These are phyloP conservation scores for Didymella exigua DNA, from an alignment of 2,329 filamentous ascomycete genomes.

Conservation along the genomic window DNA sequence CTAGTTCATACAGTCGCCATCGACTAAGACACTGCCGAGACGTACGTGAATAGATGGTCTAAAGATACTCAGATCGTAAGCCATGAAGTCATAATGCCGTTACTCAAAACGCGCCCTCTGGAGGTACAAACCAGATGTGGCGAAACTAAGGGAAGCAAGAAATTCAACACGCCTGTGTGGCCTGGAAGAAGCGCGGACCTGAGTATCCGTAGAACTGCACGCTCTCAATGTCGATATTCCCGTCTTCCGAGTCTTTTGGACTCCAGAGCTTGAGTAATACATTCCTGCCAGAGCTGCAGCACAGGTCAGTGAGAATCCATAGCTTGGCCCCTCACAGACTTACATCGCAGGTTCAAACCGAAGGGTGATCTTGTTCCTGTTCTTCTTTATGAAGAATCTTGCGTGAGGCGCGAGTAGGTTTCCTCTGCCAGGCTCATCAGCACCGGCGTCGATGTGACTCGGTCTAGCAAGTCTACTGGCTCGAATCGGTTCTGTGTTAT, in stretches of 20 bases:
- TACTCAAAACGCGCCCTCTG: background rate
- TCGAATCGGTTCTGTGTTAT: conserved; percentile 34
- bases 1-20: background rate
- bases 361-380: conserved; percentile 84
- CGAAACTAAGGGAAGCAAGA: background rate
- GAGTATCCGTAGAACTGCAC: conserved; percentile 84
- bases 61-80: background rate
- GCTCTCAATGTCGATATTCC: conserved; percentile 89
- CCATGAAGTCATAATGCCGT: conserved; percentile 1
- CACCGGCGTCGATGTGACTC: conserved; percentile 40
- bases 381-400: conserved; percentile 80
- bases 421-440: conserved; percentile 20
- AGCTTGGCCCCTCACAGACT: conserved; percentile 31
- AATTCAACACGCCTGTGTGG: conserved; percentile 56
- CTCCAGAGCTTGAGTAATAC: conserved; percentile 92
- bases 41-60: background rate
- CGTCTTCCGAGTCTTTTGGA: conserved; percentile 63
- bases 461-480: conserved; percentile 37
- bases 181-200: conserved; percentile 82
- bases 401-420: conserved; percentile 72
- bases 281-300: conserved; percentile 70
- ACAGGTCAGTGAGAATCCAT: background rate
- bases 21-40: background rate
- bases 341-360: conserved; percentile 79
- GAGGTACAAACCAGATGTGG: background rate